Evolutionary conservation across 306 rosid species (phyloP), one percentile per base, ranked within the genome.

Genomic region (Medicago ruthenica): DNA sequence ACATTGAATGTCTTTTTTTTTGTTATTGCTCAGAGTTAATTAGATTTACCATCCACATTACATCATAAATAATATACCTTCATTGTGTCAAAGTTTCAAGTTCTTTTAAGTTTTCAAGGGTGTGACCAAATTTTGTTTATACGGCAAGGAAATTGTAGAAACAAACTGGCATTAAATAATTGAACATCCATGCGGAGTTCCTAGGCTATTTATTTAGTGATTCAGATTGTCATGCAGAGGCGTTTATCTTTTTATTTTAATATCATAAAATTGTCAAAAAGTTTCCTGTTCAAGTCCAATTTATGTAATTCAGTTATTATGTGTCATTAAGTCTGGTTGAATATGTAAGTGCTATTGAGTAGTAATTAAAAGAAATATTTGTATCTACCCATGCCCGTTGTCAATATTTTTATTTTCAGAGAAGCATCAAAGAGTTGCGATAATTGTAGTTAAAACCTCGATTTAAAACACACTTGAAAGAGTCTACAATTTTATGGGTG

Each of bases 91-190:
- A 59, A 59, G 44, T 70, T 45, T 18, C n/a, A 21, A 12, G 58
- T 42, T 71, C 16, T 44, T 40, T 67, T 8, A 17, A 20, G 24
- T 53, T 53, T 51, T 16, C 6, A 39, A 79, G 16, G 27, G 11
- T 18, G 41, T 58, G 10, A 34, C 21, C 45, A 57, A 45, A 57
- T 44, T 21, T 36, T 44, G 64, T 21, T 36, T 58, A 10, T 36
- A 17, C 18, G 20, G 39, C 42, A n/a, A 61, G 15, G 31, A 76
- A 83, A 57, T 74, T 47, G 9, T 66, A 48, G 72, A 59, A 20
- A 51, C 53, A 14, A 70, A 18, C 27, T 9, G 12, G 17, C 18
- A 36, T 17, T 48, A 6, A 50, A 15, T 60, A 16, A 60, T 50
- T 50, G 61, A 22, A 17, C 58, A 37, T 42, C 15, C 50, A 27